A percentile compares a stretch with the other conserved stretches of the same genome.
These are phyloP conservation scores for Hymenoscyphus scutula DNA, from an alignment of 2,329 filamentous ascomycete genomes.

Conservation along the genomic window DNA sequence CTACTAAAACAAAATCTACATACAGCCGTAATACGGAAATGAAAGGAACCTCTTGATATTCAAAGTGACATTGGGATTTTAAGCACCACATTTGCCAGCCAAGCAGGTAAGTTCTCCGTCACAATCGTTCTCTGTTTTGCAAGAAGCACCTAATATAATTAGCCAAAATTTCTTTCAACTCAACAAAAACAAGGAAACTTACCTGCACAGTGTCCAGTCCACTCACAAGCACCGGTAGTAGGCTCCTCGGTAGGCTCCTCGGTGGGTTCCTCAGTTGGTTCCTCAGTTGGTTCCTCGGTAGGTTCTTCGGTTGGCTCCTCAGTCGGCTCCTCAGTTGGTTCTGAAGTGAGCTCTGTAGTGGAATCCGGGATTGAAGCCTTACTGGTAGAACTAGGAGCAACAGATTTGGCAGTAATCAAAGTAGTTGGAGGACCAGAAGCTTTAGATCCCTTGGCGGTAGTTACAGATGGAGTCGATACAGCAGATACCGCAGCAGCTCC, in stretches of 20 bases:
- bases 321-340: too few species aligned
- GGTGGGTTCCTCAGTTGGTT: too few species aligned
- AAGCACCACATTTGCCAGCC: constrained; percentile 16
- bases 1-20: too few species aligned
- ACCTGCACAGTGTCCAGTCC: constrained; percentile 24
- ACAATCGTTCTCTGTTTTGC: constrained; percentile 19
- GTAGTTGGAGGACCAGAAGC: constrained; percentile 2
- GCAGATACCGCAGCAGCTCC: neutral
- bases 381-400: too few species aligned
- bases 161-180: neutral
- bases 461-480: neutral
- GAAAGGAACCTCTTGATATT: constrained; percentile 11
- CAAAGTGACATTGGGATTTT: constrained; percentile 20
- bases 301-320: too few species aligned
- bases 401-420: too few species aligned
- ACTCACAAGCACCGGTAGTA: constrained; percentile 15
- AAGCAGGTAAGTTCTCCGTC: constrained; percentile 18
- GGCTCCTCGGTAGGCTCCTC: constrained; percentile 3
- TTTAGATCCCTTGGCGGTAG: constrained; percentile 12
- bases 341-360: too few species aligned
- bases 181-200: constrained; percentile 3
- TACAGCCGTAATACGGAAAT: neutral
- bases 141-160: constrained; percentile 14
- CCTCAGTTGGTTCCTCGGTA: too few species aligned
- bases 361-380: neutral